Conservation (phyloP, 2,329 filamentous ascomycete species). For the Ambrosiella cleistominuta region DNA sequence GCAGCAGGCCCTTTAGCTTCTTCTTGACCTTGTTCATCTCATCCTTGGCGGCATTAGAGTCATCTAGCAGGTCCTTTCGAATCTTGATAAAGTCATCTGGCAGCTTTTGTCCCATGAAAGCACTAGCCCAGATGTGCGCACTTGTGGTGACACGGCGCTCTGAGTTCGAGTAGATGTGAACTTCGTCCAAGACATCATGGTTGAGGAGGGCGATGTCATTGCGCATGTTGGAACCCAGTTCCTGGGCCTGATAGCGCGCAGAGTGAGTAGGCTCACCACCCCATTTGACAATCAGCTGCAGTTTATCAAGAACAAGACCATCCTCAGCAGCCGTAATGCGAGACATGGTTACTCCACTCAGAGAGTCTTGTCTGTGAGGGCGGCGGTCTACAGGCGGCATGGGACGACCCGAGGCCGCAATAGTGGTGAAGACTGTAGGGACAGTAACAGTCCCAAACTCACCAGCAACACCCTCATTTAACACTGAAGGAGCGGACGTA, state of each 20-base stretch:
- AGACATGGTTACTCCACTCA: conserved; percentile 80
- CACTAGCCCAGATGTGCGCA: conserved; percentile 85
- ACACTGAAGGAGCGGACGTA: conserved; percentile 1
- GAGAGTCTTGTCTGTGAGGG: conserved; percentile 58
- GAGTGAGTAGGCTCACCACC: conserved; percentile 96
- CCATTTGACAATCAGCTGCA: conserved; percentile 98
- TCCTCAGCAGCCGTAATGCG: conserved; percentile 88
- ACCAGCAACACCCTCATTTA: conserved; percentile 15
- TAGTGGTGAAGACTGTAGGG: conserved; percentile 1
- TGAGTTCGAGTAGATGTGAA: conserved; percentile 88
- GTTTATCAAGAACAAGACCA: conserved; percentile 80
- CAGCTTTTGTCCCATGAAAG: conserved; percentile 77
- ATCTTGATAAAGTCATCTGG: conserved; percentile 74
- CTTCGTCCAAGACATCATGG: conserved; percentile 75
- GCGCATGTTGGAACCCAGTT: conserved; percentile 87
- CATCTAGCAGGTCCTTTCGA: conserved; percentile 85
- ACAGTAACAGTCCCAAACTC: conserved; percentile 17
- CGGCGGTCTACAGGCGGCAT: conserved; percentile 17
- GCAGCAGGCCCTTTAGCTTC: conserved; percentile 82
- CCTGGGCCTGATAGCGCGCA: conserved; percentile 86
- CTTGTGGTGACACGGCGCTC: conserved; percentile 88
- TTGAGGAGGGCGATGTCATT: conserved; percentile 91
- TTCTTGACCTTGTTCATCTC: conserved; percentile 99
- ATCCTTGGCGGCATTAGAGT: conserved; percentile 96
- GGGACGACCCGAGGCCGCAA: not conserved